A percentile compares a stretch with the other conserved stretches of the same genome.
Conservation (phyloP, 139 green algal genomes). For the Chlorella sp. region DNA sequence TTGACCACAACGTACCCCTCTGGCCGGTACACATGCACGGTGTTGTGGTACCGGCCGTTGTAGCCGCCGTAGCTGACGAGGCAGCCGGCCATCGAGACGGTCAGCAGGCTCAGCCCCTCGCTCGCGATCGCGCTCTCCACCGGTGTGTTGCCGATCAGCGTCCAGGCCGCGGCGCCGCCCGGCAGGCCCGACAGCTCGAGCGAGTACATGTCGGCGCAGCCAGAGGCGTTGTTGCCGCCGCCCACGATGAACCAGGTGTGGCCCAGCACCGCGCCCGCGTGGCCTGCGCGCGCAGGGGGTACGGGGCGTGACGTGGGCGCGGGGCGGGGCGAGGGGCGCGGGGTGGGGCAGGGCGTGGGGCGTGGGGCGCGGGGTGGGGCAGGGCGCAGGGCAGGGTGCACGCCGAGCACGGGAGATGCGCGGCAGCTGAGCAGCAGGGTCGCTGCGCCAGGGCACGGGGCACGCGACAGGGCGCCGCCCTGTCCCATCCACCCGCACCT, state of each 20-base stretch:
- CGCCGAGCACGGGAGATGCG: too few species aligned
- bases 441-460: too few species aligned
- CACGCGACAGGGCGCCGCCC: too few species aligned
- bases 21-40: conserved; percentile 55
- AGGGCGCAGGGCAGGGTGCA: too few species aligned
- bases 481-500: conserved; percentile 43
- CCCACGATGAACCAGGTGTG: conserved; percentile 84
- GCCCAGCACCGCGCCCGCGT: conserved; percentile 73
- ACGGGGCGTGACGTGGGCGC: too few species aligned
- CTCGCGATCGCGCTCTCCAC: conserved; percentile 41
- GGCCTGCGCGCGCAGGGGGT: too few species aligned
- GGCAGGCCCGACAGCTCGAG: conserved; percentile 69
- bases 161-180: conserved; percentile 16
- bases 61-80: conserved; percentile 80
- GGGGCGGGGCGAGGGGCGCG: too few species aligned
- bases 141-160: conserved; percentile 42
- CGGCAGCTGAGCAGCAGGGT: too few species aligned
- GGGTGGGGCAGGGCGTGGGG: too few species aligned
- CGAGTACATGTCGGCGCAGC: conserved; percentile 85
- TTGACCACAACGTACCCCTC: conserved; percentile 26
- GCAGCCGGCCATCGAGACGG: conserved; percentile 43
- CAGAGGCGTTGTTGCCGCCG: conserved; percentile 88
- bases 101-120: conserved; percentile 47
- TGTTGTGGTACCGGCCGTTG: conserved; percentile 68
- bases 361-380: too few species aligned